A percentile compares a stretch with the other conserved stretches of the same genome.
phyloP scores from a whole-genome alignment of 2,329 filamentous ascomycete genomes.

The Lachnellula cervina region DNA sequence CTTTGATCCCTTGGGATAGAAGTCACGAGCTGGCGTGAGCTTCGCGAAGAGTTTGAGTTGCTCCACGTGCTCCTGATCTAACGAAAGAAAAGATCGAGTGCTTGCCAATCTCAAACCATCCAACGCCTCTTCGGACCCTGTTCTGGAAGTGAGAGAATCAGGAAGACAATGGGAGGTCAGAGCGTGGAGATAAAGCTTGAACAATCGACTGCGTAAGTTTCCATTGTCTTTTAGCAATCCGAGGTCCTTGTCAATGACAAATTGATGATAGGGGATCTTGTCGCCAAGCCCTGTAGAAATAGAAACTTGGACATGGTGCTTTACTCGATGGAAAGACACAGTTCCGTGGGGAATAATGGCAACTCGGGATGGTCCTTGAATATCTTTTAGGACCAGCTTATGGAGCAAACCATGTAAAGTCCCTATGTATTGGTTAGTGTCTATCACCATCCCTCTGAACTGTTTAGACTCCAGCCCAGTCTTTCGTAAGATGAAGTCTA shows the following conservation, averaged over 20 bases:
- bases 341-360: constrained; percentile 51
- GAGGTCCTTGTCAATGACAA: constrained; percentile 44
- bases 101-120: constrained; percentile 44
- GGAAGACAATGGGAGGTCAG: constrained; percentile 47
- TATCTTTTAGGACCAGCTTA: constrained; percentile 52
- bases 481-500: constrained; percentile 41
- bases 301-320: constrained; percentile 35
- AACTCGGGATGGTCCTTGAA: constrained; percentile 35
- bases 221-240: constrained; percentile 47
- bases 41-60: constrained; percentile 36
- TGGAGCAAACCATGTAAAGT: constrained; percentile 55
- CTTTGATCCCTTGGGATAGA: constrained; percentile 39
- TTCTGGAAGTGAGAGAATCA: constrained; percentile 30
- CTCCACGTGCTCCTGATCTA: constrained; percentile 34
- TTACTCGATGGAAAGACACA: constrained; percentile 22
- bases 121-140: constrained; percentile 52
- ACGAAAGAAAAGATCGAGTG: constrained; percentile 41
- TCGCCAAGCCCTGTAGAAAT: constrained; percentile 44
- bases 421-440: constrained; percentile 43
- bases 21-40: constrained; percentile 40
- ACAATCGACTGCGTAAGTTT: constrained; percentile 46
- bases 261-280: constrained; percentile 45
- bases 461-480: constrained; percentile 41
- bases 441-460: constrained; percentile 46
- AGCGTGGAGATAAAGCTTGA: constrained; percentile 48